Conservation (phyloP, 148 eudicot genomes). For the Nepenthes mirabilis region DNA sequence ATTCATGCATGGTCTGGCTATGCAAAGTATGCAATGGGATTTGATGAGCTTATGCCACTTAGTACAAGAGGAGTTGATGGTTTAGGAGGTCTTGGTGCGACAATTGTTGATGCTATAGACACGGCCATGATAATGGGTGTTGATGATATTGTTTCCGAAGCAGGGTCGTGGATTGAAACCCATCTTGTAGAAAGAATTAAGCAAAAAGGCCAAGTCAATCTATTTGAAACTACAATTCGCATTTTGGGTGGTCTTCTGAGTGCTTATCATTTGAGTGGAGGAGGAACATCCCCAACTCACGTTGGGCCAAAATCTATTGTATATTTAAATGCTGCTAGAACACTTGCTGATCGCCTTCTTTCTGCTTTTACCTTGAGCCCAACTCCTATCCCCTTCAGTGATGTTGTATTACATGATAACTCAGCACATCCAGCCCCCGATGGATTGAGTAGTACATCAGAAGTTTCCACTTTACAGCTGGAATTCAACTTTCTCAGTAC, state of each 20-base stretch:
- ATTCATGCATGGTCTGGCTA: constrained; percentile 95
- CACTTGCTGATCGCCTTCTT: constrained; percentile 78
- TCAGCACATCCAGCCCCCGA: constrained; percentile 76
- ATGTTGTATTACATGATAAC: constrained; percentile 61
- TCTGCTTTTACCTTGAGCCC: constrained; percentile 85
- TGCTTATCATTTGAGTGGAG: constrained; percentile 89
- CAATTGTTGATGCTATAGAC: constrained; percentile 85
- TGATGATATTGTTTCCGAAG: constrained; percentile 73
- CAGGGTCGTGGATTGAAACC: constrained; percentile 89
- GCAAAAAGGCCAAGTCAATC: constrained; percentile 78
- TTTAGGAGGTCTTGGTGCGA: constrained; percentile 96
- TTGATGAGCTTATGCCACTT: constrained; percentile 87
- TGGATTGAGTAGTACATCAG: constrained; percentile 92
- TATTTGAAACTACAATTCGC: constrained; percentile 94
- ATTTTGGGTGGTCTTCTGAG: constrained; percentile 93
- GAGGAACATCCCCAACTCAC: constrained; percentile 16
- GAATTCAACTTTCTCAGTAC: constrained; percentile 84
- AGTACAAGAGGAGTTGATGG: constrained; percentile 74
- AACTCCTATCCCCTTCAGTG: constrained; percentile 79
- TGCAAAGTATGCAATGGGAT: constrained; percentile 69
- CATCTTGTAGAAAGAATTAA: constrained; percentile 63
- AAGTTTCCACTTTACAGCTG: constrained; percentile 84
- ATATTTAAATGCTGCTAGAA: constrained; percentile 64
- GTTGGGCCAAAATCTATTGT: constrained; percentile 60
- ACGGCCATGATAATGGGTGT: constrained; percentile 92